Evolutionary conservation across 441 rosid species (phyloP), one percentile per base, ranked within the genome.

Genomic region (Adansonia madagascariensis): DNA sequence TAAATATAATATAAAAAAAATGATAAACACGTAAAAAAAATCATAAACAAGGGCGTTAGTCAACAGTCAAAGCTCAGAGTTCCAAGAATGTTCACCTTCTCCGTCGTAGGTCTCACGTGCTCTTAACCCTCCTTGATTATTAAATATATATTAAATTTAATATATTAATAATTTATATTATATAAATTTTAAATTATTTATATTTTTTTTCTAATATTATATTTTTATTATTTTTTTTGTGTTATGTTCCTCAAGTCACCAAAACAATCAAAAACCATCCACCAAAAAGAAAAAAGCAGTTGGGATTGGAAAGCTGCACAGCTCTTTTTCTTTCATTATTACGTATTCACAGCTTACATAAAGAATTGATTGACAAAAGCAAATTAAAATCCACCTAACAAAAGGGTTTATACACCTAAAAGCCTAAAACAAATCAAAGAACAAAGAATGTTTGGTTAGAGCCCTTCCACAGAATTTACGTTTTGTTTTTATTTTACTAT

Each of bases 371-470:
- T 20, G 61, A 55, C 12, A 11, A 49, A 2, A n/a, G 27, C 61
- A 56, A 18, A 17, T 15, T 53, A 17, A 49, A 49, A 14, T 10
- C 53, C 53, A 49, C 53, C 12, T 49, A 14, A 49, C 4, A 49
- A 10, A 10, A 22, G 35, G 53, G 53, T 14, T 49, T 49, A 49
- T 49, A 6, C 4, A 0, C 5, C 22, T 63, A 15, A 35, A 63
- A 17, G 15, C 12, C 41, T 47, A 27, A 50, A 70, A 70, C 15
- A 70, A 27, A 70, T 27, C 24, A 70, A 70, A 52, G 61, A 70
- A 70, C 74, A 50, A 27, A 50, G 60, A 50, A 70, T 70, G 24
- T 50, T 70, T 31, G 14, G 74, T 50, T 9, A 15, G 56, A 12
- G 12, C 35, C 14, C 43, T 7, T 49, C 35, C 8, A 12, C n/a